phyloP scores from a whole-genome alignment of 768 basidiomycete species.

The Nidularia sp. region DNA sequence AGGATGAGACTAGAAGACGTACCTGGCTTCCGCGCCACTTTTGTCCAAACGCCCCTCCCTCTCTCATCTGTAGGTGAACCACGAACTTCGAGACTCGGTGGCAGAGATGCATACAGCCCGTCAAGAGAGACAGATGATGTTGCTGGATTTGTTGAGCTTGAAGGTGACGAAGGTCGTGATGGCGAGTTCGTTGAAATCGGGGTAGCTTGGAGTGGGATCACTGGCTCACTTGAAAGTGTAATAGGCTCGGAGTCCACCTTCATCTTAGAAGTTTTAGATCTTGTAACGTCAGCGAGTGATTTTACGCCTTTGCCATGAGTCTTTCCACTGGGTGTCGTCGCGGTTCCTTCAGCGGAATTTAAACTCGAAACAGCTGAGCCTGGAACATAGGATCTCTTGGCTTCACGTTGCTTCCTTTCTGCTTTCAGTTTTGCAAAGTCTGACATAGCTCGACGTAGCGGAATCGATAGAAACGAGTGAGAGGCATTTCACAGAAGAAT shows the following conservation, averaged over 20 bases:
- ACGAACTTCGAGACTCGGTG: slow-evolving; percentile 15
- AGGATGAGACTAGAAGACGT: slow-evolving; percentile 1
- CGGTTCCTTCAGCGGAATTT: slow-evolving; percentile 3
- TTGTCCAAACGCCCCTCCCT: slow-evolving; percentile 21
- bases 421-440: slow-evolving; percentile 28
- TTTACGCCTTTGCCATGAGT: background rate
- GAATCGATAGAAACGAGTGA: too few relatives aligned
- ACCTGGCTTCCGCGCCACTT: slow-evolving; percentile 14
- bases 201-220: background rate
- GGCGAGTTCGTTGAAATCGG: background rate
- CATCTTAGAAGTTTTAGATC: background rate
- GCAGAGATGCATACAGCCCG: slow-evolving; percentile 12
- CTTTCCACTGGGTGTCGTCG: background rate
- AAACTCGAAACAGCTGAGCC: slow-evolving; percentile 7
- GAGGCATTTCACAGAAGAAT: too few relatives aligned
- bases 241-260: background rate
- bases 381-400: slow-evolving; percentile 25
- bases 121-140: background rate
- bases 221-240: background rate
- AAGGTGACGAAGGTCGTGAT: background rate
- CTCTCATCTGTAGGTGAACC: slow-evolving; percentile 1
- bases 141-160: background rate
- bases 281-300: background rate
- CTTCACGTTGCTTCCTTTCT: slow-evolving; percentile 15
- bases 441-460: slow-evolving; percentile 22